phyloP scores from a whole-genome alignment of 2,329 filamentous ascomycete genomes.

The Ceratocystis albifundus region DNA sequence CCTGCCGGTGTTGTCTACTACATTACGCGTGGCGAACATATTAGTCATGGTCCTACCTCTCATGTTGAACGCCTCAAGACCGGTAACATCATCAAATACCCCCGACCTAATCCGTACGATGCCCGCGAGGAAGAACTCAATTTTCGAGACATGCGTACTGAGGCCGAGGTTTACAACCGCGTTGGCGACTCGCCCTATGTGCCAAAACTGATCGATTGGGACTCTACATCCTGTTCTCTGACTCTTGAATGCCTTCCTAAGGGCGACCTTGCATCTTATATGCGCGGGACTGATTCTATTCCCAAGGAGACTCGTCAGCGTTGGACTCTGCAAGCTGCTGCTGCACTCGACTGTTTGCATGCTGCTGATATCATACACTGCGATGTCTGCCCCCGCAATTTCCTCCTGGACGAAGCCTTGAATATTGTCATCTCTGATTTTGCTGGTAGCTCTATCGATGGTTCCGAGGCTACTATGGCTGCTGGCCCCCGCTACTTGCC shows the following conservation, averaged over 20 bases:
- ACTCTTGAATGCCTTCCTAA: constrained; percentile 28
- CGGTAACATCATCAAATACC: constrained; percentile 26
- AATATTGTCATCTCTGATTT: constrained; percentile 32
- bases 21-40: constrained; percentile 24
- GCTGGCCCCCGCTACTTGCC: constrained; percentile 26
- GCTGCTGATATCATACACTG: constrained; percentile 32
- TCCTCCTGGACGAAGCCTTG: constrained; percentile 31
- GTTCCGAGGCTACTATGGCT: constrained; percentile 25
- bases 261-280: constrained; percentile 26
- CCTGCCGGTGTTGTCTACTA: constrained; percentile 25
- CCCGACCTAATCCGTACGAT: constrained; percentile 26
- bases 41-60: constrained; percentile 24
- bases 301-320: constrained; percentile 25
- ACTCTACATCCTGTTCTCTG: constrained; percentile 25
- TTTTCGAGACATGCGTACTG: constrained; percentile 24
- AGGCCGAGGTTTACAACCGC: constrained; percentile 27
- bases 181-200: constrained; percentile 25
- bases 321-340: constrained; percentile 30
- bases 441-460: constrained; percentile 28
- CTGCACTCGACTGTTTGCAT: constrained; percentile 31
- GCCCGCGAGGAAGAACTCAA: constrained; percentile 24
- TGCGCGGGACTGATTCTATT: constrained; percentile 23
- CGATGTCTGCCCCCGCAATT: constrained; percentile 33
- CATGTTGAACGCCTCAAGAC: constrained; percentile 26
- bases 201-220: constrained; percentile 25